Base-by-base conservation (phyloP, 192 early-diverging fungal genomes). In the Haplosporangium gracile region DNA sequence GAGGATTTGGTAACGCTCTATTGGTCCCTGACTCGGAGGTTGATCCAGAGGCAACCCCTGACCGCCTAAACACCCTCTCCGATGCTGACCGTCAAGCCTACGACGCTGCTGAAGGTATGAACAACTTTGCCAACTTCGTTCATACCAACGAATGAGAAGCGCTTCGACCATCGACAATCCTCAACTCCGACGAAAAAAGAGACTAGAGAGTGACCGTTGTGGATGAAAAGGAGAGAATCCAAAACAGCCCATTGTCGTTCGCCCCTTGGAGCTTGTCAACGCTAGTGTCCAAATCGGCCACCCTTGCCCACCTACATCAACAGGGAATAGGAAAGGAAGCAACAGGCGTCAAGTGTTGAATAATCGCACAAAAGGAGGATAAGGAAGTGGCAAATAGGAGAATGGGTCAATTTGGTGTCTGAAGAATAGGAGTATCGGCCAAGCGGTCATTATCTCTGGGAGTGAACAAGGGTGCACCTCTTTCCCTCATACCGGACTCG, bases 81-180 rank as follows among this genome's bases (percentile, higher is more conserved):
- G 83, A 85, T 68, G n/a, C 74, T 15, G 78, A 85, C 29, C 78
- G 83, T 11, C 83, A 85, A 20, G 78, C 78, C 4, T 85, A 80
- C 68, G 83, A 85, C 7, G 78, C 75, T 49, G 83, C 83, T 9
- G 75, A 80, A 55, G 83, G 83, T 85, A 80, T 9, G 43, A 29
- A 72, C 16, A 8, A 72, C 18, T 8, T 15, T 16, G 42, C 9
- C 43, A 49, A n/a, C 0, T 42, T 22, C 15, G 69, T 0, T 40
- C 69, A 70, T n/a, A 40, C 10, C 38, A 20, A 40, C 69, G 69
- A 38, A 70, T 3, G 10, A 26, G 69, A 38, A 70, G 51, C 39
- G 39, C 72, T 26, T 49, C 72, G 43, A 47, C 39, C 45, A 47
- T 42, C 16, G n/a, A 73, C 43, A 73, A 42, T 18, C 39, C 43